A percentile compares a stretch with the other conserved stretches of the same genome.
phyloP scores from a whole-genome alignment of 2,329 filamentous ascomycete genomes.

The Truncatella angustata region DNA sequence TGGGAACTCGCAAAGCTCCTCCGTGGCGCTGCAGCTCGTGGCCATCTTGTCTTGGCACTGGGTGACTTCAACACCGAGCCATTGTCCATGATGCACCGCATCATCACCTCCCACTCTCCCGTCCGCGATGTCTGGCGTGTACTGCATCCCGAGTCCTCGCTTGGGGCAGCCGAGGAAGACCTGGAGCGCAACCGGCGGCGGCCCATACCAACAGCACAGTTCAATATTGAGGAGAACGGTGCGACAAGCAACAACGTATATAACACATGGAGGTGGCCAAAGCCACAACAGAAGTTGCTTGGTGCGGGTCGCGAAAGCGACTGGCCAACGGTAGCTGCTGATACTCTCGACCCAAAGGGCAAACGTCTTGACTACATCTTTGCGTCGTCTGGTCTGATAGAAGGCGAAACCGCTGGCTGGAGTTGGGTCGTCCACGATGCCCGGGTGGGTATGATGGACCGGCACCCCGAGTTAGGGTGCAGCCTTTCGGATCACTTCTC shows the following conservation, averaged over 20 bases:
- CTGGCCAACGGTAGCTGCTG: slow-evolving; percentile 58
- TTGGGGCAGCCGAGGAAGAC: slow-evolving; percentile 69
- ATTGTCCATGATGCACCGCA: slow-evolving; percentile 74
- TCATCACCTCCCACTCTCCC: slow-evolving; percentile 76
- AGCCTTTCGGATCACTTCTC: slow-evolving; percentile 95
- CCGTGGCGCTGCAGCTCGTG: slow-evolving; percentile 73
- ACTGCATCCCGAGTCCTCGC: slow-evolving; percentile 77
- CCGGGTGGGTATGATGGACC: slow-evolving; percentile 75
- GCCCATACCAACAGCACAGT: slow-evolving; percentile 71
- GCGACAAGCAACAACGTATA: slow-evolving; percentile 81
- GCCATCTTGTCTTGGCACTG: slow-evolving; percentile 79
- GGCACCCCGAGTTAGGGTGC: slow-evolving; percentile 77
- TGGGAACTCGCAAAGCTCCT: slow-evolving; percentile 94
- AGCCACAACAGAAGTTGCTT: slow-evolving; percentile 65
- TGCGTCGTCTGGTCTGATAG: slow-evolving; percentile 53
- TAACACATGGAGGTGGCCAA: slow-evolving; percentile 93
- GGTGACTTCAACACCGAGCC: slow-evolving; percentile 99
- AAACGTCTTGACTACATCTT: slow-evolving; percentile 96
- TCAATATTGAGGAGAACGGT: slow-evolving; percentile 78
- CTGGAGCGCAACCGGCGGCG: slow-evolving; percentile 64
- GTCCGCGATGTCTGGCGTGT: slow-evolving; percentile 83
- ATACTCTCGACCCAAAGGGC: slow-evolving; percentile 68
- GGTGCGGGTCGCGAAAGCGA: slow-evolving; percentile 55
- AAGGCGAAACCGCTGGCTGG: slow-evolving; percentile 28
- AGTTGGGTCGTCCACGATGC: slow-evolving; percentile 70